phyloP scores from a whole-genome alignment of 176 grass and related monocot species.

The Oryza coarctata region DNA sequence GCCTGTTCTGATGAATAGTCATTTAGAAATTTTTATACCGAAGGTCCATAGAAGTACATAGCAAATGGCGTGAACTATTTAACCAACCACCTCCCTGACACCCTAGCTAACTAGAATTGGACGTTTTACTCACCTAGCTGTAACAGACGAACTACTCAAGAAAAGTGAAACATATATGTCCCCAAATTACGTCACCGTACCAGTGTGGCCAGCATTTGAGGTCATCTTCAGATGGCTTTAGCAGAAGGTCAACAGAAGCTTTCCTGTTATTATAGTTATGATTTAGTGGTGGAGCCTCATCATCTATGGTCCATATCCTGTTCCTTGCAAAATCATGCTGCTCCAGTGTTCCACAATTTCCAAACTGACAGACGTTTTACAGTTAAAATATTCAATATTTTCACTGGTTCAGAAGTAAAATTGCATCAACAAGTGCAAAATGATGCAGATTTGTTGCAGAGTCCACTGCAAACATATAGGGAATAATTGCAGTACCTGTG shows the following conservation, averaged over 20 bases:
- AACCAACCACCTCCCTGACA: not conserved
- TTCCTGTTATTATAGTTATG: constrained; percentile 35
- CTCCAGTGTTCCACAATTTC: constrained; percentile 67
- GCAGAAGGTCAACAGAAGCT: constrained; percentile 63
- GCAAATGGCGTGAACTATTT: not conserved
- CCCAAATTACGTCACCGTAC: constrained; percentile 48
- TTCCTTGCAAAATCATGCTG: constrained; percentile 96
- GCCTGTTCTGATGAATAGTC: not conserved
- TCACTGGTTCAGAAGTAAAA: not conserved
- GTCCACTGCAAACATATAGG: not conserved
- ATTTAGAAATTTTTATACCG: not conserved
- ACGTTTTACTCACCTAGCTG: not conserved
- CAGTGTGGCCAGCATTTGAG: constrained; percentile 83
- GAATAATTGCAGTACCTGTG: constrained; percentile 30
- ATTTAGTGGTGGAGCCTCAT: constrained; percentile 45
- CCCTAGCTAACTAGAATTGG: not conserved
- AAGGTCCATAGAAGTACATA: not conserved
- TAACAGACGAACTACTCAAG: not conserved
- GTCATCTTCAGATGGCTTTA: constrained; percentile 93
- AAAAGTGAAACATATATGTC: not conserved
- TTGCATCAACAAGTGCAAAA: not conserved
- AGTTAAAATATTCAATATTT: not conserved
- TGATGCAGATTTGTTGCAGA: not conserved
- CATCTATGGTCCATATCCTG: constrained; percentile 70
- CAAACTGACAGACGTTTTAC: constrained; percentile 36